phyloP scores from a whole-genome alignment of 2,329 filamentous ascomycete genomes.

The Claviceps spartinae region DNA sequence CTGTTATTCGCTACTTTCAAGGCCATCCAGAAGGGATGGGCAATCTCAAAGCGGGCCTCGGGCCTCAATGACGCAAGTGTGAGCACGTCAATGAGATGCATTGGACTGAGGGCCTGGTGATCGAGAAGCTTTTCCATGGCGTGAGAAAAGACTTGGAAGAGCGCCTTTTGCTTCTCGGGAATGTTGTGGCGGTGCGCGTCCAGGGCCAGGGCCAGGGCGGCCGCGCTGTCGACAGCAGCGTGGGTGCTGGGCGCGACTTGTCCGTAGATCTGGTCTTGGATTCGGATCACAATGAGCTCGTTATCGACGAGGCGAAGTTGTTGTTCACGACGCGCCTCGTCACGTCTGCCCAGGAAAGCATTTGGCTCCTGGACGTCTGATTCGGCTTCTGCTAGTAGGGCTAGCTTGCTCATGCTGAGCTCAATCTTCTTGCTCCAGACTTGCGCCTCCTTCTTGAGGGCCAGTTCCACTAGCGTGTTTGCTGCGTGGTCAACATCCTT shows the following conservation, averaged over 20 bases:
- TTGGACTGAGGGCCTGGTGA: conserved; percentile 55
- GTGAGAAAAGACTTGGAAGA: conserved; percentile 59
- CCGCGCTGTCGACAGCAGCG: conserved; percentile 64
- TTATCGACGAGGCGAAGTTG: conserved; percentile 42
- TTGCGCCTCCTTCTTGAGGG: conserved; percentile 58
- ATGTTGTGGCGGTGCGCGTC: conserved; percentile 47
- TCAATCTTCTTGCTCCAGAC: conserved; percentile 92
- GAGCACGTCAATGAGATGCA: conserved; percentile 57
- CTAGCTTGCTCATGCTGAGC: conserved; percentile 76
- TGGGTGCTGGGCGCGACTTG: conserved; percentile 54
- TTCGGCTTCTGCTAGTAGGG: conserved; percentile 50
- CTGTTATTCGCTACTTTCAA: conserved; percentile 46
- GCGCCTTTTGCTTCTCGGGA: conserved; percentile 46
- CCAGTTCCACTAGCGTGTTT: conserved; percentile 55
- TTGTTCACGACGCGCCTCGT: conserved; percentile 25
- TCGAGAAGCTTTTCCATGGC: conserved; percentile 56
- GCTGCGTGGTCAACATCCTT: conserved; percentile 63
- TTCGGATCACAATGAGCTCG: conserved; percentile 53
- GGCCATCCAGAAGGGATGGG: conserved; percentile 62
- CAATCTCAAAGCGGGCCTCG: conserved; percentile 36
- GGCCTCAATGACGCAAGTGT: conserved; percentile 51
- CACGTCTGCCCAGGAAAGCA: conserved; percentile 24
- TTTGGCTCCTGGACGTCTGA: conserved; percentile 10
- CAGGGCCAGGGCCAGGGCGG: conserved; percentile 63
- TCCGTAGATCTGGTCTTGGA: conserved; percentile 70